Percentiles rank a stretch among this genome's conserved stretches.
Conservation (phyloP, 192 early-diverging fungal species). For the Backusella australiensis region DNA sequence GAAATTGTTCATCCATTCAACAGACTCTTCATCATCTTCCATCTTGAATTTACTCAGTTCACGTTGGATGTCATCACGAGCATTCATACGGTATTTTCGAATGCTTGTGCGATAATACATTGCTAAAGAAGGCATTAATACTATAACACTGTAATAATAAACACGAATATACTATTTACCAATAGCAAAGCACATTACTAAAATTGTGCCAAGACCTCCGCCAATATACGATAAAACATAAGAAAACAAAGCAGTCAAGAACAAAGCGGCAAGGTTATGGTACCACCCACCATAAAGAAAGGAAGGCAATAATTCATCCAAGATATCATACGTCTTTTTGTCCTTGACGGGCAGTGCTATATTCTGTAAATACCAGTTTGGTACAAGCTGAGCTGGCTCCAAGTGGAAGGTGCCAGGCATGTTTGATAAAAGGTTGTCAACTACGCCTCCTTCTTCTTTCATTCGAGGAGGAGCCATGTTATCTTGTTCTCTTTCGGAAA, state of each 20-base stretch:
- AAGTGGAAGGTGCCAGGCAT: conserved; percentile 5
- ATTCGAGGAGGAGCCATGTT: neutral
- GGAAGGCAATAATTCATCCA: conserved; percentile 18
- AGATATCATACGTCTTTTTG: neutral
- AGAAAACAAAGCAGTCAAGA: conserved; percentile 20
- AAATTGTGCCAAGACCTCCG: conserved; percentile 8
- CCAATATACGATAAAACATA: conserved; percentile 18
- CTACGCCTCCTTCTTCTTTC: neutral
- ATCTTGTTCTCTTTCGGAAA: neutral
- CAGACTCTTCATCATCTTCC: conserved; percentile 56
- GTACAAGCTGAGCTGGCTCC: neutral
- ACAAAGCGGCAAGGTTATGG: conserved; percentile 25
- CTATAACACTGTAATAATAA: neutral
- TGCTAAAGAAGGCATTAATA: conserved; percentile 19
- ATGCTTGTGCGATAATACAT: conserved; percentile 59
- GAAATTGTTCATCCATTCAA: conserved; percentile 79
- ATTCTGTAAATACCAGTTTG: conserved; percentile 26
- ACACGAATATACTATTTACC: conserved; percentile 15
- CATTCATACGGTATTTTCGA: conserved; percentile 46
- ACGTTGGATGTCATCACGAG: conserved; percentile 55
- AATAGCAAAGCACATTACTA: conserved; percentile 18
- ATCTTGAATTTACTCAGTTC: conserved; percentile 44
- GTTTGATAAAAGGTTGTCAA: neutral
- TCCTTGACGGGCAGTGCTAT: conserved; percentile 3
- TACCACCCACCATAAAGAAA: conserved; percentile 33